These are phyloP conservation scores for Pythium volutum DNA, from an alignment of 352 stramenopile species.

Conservation along the genomic window DNA sequence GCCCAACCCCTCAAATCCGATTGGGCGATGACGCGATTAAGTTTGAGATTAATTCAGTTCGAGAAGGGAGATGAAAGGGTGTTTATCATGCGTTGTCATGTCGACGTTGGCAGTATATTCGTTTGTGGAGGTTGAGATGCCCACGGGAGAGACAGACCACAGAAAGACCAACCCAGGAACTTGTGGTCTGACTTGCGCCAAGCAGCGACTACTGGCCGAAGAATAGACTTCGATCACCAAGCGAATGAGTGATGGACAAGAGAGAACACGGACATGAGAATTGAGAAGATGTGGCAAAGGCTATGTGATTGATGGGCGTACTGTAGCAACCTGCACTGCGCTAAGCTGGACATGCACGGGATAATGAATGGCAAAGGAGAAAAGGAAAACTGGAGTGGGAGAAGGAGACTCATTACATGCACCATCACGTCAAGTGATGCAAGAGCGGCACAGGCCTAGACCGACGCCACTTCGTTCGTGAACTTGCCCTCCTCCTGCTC, in stretches of 20 bases:
- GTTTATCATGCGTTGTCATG: background rate
- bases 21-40: background rate
- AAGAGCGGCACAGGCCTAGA: conserved; percentile 23
- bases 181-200: background rate
- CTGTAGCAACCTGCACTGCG: background rate
- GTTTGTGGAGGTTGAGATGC: conserved; percentile 15
- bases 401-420: conserved; percentile 32
- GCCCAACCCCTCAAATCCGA: conserved; percentile 2
- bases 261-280: background rate
- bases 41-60: conserved; percentile 15
- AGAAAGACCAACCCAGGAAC: background rate
- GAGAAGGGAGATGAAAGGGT: background rate
- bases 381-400: conserved; percentile 17
- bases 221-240: background rate
- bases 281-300: background rate
- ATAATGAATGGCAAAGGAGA: conserved; percentile 7
- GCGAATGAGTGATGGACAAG: too few relatives aligned
- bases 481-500: conserved; percentile 60
- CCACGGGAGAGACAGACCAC: conserved; percentile 15
- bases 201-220: background rate
- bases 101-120: background rate
- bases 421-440: conserved; percentile 18
- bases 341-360: background rate
- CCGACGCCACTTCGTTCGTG: conserved; percentile 39
- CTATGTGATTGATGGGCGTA: conserved; percentile 5